A percentile compares a stretch with the other conserved stretches of the same genome.
Evolutionary conservation across 192 early-diverging fungal genomes (phyloP).

Genomic region (Coemansia sp.): DNA sequence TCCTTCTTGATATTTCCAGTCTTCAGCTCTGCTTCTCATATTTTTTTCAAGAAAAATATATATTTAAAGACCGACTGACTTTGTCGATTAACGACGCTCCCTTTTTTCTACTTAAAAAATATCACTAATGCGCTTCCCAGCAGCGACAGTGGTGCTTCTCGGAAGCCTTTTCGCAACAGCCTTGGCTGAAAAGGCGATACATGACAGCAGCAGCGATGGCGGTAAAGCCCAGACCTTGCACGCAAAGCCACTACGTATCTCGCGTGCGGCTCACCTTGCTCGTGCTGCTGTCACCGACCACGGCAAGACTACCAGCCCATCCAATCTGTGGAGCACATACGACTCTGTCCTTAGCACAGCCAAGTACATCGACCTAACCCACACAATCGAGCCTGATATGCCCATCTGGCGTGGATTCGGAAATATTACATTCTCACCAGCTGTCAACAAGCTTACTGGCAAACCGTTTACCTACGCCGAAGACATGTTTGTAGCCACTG

Average conservation of each 20-base stretch:
- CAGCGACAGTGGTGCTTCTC: not conserved
- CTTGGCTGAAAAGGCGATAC: not conserved
- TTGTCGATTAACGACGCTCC: not conserved
- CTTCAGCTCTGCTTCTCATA: not conserved
- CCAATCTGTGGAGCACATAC: constrained; percentile 29
- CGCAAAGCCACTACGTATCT: not conserved
- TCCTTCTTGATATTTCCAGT: not conserved
- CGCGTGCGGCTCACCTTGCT: not conserved
- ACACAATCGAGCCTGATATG: constrained; percentile 55
- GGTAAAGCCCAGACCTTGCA: not conserved
- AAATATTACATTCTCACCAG: constrained; percentile 46
- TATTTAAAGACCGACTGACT: not conserved
- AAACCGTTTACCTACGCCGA: constrained; percentile 44
- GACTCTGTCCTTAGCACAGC: constrained; percentile 28
- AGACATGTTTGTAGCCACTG: constrained; percentile 51
- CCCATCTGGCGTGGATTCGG: constrained; percentile 59
- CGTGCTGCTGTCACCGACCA: not conserved
- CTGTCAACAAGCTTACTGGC: constrained; percentile 43
- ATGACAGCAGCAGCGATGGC: not conserved
- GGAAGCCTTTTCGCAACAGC: not conserved
- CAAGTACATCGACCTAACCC: constrained; percentile 55
- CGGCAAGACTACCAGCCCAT: not conserved
- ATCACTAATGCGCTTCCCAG: constrained; percentile 5
- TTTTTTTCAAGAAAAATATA: not conserved
- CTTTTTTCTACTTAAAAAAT: not conserved